phyloP scores from a whole-genome alignment of 2,329 filamentous ascomycete genomes.

The Proliferodiscus dingleyae region DNA sequence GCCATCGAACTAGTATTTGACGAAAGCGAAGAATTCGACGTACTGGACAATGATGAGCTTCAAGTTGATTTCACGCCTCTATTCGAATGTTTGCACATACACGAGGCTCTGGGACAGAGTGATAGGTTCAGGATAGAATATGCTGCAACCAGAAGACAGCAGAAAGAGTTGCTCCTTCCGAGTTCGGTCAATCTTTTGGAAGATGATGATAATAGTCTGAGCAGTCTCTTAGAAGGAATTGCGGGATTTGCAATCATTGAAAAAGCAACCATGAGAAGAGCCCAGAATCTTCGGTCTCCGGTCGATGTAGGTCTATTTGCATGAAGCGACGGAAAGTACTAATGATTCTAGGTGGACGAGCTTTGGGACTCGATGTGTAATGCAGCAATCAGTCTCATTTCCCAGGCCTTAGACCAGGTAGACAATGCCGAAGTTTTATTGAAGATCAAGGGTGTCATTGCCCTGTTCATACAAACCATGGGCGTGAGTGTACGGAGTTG shows the following conservation, averaged over 20 bases:
- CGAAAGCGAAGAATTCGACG: constrained; percentile 91
- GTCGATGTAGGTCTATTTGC: constrained; percentile 61
- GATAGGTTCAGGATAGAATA: constrained; percentile 91
- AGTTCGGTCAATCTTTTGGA: constrained; percentile 69
- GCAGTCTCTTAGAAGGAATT: constrained; percentile 86
- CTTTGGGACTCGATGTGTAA: constrained; percentile 98
- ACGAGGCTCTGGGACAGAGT: constrained; percentile 86
- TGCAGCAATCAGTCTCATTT: constrained; percentile 75
- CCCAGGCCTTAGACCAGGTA: constrained; percentile 72
- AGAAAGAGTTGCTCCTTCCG: constrained; percentile 87
- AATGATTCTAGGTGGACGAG: constrained; percentile 72
- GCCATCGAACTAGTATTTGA: constrained; percentile 93
- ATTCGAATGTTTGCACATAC: constrained; percentile 93
- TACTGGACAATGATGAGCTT: constrained; percentile 90
- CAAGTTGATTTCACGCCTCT: constrained; percentile 92
- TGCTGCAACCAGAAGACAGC: constrained; percentile 80
- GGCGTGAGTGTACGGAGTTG: constrained; percentile 53
- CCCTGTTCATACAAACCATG: constrained; percentile 97
- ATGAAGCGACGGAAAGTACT: constrained; percentile 4
- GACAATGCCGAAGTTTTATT: constrained; percentile 82
- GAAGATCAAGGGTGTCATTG: constrained; percentile 91
- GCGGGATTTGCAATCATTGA: constrained; percentile 96
- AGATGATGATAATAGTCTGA: constrained; percentile 86
- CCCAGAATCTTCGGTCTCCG: constrained; percentile 73
- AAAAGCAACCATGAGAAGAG: constrained; percentile 83